Base-by-base conservation (phyloP, 768 basidiomycete genomes). In the Collybia sp. region DNA sequence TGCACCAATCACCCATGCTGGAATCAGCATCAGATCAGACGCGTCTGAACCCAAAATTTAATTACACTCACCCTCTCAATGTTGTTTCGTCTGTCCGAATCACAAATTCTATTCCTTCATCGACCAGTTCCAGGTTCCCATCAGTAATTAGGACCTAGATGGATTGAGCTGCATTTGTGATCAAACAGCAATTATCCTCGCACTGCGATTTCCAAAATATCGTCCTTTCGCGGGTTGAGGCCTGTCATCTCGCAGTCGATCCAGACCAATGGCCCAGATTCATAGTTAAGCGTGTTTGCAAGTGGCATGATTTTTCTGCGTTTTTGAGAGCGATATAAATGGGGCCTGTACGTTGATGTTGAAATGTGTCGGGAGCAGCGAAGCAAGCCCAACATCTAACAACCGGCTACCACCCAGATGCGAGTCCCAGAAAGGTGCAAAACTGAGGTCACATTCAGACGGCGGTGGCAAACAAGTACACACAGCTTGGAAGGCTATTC, bases 1-100 rank as follows among this genome's bases (percentile, higher is more conserved):
- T 81, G 63, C 93, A 96, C 93, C 93, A 96, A 50, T 82, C 72
- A 49, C 80, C 76, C 93, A 96, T 96, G 13, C 89, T 93, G 51
- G 25, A 40, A 31, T 52, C 40, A 32, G 5, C 20, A 30, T 34
- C 30, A 46, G 46, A 25, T 30, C 44, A 43, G 40, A 11, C 41
- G 39, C 38, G 40, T 42, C 30, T 16, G 33, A 8, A 30, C 13
- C 15, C 6, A 2, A n/a, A 11, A 25, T 11, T 25, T 25, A 10
- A 43, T 33, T n/a, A 2, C 8, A 58, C 78, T 58, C 47, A 91
- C 92, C 61, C 65, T 59, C 94, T 87, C 30, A 96, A 63, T 10
- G 76, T 55, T 13, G 66, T 63, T 58, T 88, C 90, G 47, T 88
- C 80, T 1, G 83, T 87, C 42, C 65, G 71, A 45, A 97, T 83